Evolutionary conservation across 2,329 filamentous ascomycete species (phyloP).

Genomic region (Akanthomyces uredinophilus): DNA sequence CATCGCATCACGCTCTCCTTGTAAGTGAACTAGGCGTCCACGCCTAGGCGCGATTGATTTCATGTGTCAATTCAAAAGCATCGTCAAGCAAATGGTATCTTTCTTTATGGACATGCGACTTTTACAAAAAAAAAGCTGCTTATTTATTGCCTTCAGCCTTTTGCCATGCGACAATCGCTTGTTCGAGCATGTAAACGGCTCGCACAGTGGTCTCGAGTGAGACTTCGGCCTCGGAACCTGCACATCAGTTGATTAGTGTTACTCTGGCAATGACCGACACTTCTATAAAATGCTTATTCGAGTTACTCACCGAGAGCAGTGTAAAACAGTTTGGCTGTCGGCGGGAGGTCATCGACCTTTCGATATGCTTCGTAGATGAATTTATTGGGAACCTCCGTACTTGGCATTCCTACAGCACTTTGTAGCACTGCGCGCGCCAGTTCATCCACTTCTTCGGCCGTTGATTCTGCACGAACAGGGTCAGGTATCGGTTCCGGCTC

Average conservation of each 20-base stretch:
- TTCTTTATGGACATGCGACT: neutral
- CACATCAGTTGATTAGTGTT: slow-evolving; percentile 17
- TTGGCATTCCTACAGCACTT: slow-evolving; percentile 13
- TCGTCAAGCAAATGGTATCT: slow-evolving; percentile 4
- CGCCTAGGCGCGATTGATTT: neutral
- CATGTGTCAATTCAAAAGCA: neutral
- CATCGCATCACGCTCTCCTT: neutral
- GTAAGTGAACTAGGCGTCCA: neutral
- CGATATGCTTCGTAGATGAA: slow-evolving; percentile 28
- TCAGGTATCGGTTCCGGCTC: slow-evolving; percentile 21
- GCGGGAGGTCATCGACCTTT: slow-evolving; percentile 27
- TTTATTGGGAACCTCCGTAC: neutral
- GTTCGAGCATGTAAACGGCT: slow-evolving; percentile 36
- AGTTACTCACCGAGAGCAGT: slow-evolving; percentile 26
- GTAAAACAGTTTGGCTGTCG: slow-evolving; percentile 29
- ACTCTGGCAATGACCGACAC: neutral
- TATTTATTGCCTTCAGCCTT: slow-evolving; percentile 13
- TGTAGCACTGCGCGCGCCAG: slow-evolving; percentile 21
- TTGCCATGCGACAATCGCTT: slow-evolving; percentile 32
- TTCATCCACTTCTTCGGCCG: slow-evolving; percentile 24
- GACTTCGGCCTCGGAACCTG: slow-evolving; percentile 29
- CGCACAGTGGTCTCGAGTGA: slow-evolving; percentile 29
- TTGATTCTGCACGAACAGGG: slow-evolving; percentile 17
- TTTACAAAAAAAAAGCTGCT: neutral
- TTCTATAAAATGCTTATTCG: neutral